Conservation (phyloP, 306 rosid genomes). For the Vicia sativa region DNA sequence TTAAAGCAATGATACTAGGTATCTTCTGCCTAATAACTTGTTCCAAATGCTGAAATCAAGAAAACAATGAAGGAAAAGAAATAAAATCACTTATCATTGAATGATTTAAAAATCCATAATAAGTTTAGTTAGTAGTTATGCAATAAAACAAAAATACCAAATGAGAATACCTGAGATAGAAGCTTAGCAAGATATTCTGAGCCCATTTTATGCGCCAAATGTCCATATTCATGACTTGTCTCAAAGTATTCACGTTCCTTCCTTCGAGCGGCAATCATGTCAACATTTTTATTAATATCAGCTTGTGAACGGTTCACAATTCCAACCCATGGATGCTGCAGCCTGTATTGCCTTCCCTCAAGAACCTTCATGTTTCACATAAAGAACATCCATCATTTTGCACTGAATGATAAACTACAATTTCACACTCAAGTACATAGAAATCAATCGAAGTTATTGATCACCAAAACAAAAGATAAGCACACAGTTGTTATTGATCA, state of each 20-base stretch:
- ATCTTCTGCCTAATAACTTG: slow-evolving; percentile 95
- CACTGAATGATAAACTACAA: slow-evolving; percentile 6
- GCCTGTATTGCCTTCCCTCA: slow-evolving; percentile 90
- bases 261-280: slow-evolving; percentile 89
- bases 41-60: slow-evolving; percentile 83
- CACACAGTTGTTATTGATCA: slow-evolving; percentile 25
- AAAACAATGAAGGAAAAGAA: slow-evolving; percentile 37
- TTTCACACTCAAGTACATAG: slow-evolving; percentile 28
- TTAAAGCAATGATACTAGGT: slow-evolving; percentile 92
- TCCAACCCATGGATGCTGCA: slow-evolving; percentile 99
- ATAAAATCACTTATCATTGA: slow-evolving; percentile 17
- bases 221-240: slow-evolving; percentile 97
- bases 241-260: slow-evolving; percentile 94
- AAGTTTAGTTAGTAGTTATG: slow-evolving; percentile 10
- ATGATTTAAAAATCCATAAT: slow-evolving; percentile 27
- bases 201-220: slow-evolving; percentile 96
- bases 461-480: slow-evolving; percentile 34
- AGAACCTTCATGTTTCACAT: slow-evolving; percentile 70
- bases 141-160: slow-evolving; percentile 20
- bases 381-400: slow-evolving; percentile 38
- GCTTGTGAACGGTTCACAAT: slow-evolving; percentile 99
- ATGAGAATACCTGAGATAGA: slow-evolving; percentile 74
- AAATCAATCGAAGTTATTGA: slow-evolving; percentile 30
- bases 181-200: slow-evolving; percentile 98
- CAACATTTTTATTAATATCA: slow-evolving; percentile 91